Percentiles rank a stretch among this genome's conserved stretches.
These are phyloP conservation scores for Wickerhamia fluorescens DNA, from an alignment of 805 yeast species.

Conservation along the genomic window DNA sequence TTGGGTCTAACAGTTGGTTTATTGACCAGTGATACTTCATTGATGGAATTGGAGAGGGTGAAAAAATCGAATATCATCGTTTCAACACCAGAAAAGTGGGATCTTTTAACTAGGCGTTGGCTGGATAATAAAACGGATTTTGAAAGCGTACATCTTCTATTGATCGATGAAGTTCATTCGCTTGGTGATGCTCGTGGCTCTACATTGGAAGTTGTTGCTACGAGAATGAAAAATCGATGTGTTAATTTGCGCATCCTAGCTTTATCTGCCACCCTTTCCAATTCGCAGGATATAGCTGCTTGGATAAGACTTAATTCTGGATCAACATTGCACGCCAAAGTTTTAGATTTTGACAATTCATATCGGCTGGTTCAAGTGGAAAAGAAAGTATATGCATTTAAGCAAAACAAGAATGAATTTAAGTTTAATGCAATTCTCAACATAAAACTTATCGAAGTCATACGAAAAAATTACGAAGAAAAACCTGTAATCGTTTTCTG, in stretches of 20 bases:
- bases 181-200: constrained; percentile 22
- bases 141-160: constrained; percentile 17
- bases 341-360: neutral
- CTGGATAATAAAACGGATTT: constrained; percentile 43
- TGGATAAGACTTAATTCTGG: too few relatives aligned
- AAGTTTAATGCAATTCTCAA: constrained; percentile 12
- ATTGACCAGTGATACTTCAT: constrained; percentile 48
- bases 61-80: constrained; percentile 54
- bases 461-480: constrained; percentile 28
- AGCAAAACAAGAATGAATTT: neutral
- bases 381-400: constrained; percentile 8
- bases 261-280: constrained; percentile 46
- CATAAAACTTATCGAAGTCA: constrained; percentile 31
- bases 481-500: constrained; percentile 48
- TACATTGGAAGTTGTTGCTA: constrained; percentile 17
- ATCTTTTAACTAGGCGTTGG: constrained; percentile 72
- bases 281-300: constrained; percentile 38
- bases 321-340: neutral
- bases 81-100: constrained; percentile 78
- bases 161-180: constrained; percentile 22
- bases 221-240: constrained; percentile 9
- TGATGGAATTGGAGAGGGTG: constrained; percentile 42
- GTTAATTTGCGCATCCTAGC: constrained; percentile 9
- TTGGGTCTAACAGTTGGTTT: constrained; percentile 40
- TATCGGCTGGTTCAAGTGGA: constrained; percentile 28